A percentile compares a stretch with the other conserved stretches of the same genome.
phyloP scores from a whole-genome alignment of 2,329 filamentous ascomycete species.

The Diaporthe vaccinii region DNA sequence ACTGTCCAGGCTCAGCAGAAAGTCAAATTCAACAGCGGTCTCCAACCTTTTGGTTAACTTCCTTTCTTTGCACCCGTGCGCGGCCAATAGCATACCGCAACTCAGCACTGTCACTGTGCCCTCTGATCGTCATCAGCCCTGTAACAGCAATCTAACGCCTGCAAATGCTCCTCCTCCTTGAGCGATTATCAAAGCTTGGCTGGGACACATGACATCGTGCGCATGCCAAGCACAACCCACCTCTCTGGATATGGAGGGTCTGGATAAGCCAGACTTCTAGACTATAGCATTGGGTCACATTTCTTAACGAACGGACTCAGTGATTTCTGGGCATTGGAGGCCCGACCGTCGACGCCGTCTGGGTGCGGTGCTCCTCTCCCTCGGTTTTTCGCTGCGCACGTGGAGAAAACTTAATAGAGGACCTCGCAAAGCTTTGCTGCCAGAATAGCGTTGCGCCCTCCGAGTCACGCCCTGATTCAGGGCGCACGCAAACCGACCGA shows the following conservation, averaged over 20 bases:
- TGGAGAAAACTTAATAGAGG: constrained; percentile 25
- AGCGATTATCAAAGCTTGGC: constrained; percentile 7
- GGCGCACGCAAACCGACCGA: constrained; percentile 6
- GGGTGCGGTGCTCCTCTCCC: not conserved
- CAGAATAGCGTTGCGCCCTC: constrained; percentile 9
- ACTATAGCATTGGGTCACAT: constrained; percentile 21
- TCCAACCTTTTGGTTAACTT: constrained; percentile 5
- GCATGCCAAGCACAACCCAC: not conserved
- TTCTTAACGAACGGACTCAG: constrained; percentile 6
- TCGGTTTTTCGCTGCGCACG: not conserved
- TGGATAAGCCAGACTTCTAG: not conserved
- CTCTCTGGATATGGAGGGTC: not conserved
- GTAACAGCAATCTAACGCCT: constrained; percentile 10
- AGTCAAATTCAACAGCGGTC: not conserved
- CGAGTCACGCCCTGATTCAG: constrained; percentile 29
- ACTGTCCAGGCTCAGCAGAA: constrained; percentile 2
- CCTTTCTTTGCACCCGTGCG: constrained; percentile 9
- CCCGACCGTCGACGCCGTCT: not conserved
- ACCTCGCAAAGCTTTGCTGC: not conserved
- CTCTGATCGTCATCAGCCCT: constrained; percentile 1
- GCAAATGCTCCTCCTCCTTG: not conserved
- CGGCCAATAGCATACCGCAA: not conserved
- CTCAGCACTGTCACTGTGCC: not conserved
- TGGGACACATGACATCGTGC: constrained; percentile 11
- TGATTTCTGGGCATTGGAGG: constrained; percentile 14